A percentile compares a stretch with the other conserved stretches of the same genome.
These are phyloP conservation scores for Mortierella sp. DNA, from an alignment of 371 early-diverging fungal genomes.

Conservation along the genomic window DNA sequence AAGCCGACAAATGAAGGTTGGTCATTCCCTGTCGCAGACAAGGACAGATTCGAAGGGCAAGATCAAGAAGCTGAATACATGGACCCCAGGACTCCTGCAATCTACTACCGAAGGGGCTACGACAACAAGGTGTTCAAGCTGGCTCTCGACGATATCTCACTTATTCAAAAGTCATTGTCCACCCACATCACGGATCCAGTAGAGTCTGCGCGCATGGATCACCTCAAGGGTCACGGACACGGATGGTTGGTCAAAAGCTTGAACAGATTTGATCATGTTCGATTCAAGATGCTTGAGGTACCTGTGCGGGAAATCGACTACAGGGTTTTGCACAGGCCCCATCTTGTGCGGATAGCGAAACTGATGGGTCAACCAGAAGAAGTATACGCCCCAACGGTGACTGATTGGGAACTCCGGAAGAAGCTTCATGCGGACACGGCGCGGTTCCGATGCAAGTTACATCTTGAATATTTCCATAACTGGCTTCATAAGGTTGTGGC, in stretches of 20 bases:
- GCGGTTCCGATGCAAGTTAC: conserved; percentile 18
- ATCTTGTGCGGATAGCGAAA: conserved; percentile 11
- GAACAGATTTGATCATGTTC: conserved; percentile 33
- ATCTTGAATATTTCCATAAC: conserved; percentile 31
- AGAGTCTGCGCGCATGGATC: conserved; percentile 5
- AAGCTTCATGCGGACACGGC: background rate
- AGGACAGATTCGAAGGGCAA: too few species aligned
- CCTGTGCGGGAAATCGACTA: conserved; percentile 9
- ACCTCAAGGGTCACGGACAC: conserved; percentile 11
- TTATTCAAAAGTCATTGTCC: conserved; percentile 20
- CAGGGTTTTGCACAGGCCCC: background rate
- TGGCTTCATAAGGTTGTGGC: conserved; percentile 26
- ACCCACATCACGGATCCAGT: background rate
- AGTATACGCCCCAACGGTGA: background rate
- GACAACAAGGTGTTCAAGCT: conserved; percentile 23
- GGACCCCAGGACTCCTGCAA: background rate
- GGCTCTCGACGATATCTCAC: conserved; percentile 12
- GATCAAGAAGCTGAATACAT: too few species aligned
- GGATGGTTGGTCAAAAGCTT: conserved; percentile 10
- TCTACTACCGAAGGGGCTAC: conserved; percentile 13
- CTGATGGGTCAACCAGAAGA: conserved; percentile 14
- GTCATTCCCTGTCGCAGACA: background rate
- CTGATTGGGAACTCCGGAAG: conserved; percentile 1
- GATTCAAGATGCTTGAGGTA: conserved; percentile 30
- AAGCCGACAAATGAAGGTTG: background rate